Percentiles rank a stretch among this genome's conserved stretches.
phyloP scores from a whole-genome alignment of 2,329 filamentous ascomycete genomes.

The Blastomyces parvus region DNA sequence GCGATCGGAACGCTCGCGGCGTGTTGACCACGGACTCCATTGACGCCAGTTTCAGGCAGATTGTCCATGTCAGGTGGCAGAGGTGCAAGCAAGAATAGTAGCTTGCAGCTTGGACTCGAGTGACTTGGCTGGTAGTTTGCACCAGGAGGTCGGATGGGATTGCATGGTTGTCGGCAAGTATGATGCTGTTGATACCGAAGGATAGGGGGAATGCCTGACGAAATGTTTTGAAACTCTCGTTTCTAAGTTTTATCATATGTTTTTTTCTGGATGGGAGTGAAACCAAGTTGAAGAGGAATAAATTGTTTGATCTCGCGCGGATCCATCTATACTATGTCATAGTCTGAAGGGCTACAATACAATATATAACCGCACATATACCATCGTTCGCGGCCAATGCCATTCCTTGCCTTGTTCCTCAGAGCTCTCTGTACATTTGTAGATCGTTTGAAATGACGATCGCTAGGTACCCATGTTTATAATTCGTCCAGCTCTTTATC shows the following conservation, averaged over 20 bases:
- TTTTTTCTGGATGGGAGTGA: neutral
- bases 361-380: neutral
- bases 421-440: neutral
- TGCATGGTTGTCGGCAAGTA: neutral
- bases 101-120: neutral
- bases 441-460: neutral
- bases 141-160: neutral
- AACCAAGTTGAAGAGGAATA: neutral
- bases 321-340: neutral
- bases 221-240: neutral
- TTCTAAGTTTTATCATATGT: neutral
- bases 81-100: conserved; percentile 22
- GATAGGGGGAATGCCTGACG: neutral
- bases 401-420: neutral
- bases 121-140: neutral
- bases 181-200: neutral
- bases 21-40: conserved; percentile 42
- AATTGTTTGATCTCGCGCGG: neutral
- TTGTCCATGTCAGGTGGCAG: conserved; percentile 37
- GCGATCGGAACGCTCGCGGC: conserved; percentile 27
- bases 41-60: conserved; percentile 40
- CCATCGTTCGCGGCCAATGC: neutral
- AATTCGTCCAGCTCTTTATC: neutral
- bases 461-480: neutral
- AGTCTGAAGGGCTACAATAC: neutral